Evolutionary conservation across 257 asterid species (phyloP), one percentile per base, ranked within the genome.

Genomic region (Penstemon newberryi): DNA sequence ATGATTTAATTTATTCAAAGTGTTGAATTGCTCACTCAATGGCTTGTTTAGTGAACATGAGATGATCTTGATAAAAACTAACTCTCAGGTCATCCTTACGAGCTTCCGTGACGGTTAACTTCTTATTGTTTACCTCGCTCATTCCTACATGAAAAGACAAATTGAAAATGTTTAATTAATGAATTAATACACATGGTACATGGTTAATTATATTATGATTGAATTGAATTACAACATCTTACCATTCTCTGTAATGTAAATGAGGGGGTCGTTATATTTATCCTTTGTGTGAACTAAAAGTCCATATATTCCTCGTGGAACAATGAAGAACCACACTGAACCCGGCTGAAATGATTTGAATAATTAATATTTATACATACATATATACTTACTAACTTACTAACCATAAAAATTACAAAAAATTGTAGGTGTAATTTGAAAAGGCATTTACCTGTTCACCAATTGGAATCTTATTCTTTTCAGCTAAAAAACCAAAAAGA

Each of bases 181-280:
- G 1, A 19, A 19, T 19, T 19, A 19, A 19, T 15, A 52, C 5
- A 2, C 1, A 52, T 1, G 57, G 25, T 7, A 6, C 25, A 52
- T 10, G 3, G 0, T 52, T 52, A 15, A 4, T 52, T 10, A 7
- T n/a, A 52, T 5, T 2, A 52, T 11, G 15, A 3, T 18, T 52
- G 57, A 52, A n/a, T 6, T 3, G 0, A 0, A 25, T 25, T 25
- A 25, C 1, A 25, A 25, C 33, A 52, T 18, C 12, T 4, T 65
- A 78, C 83, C 80, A 13, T 75, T 79, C 50, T 79, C 83, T 0
- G 83, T 75, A 13, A 79, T 58, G 54, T 79, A 74, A 43, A 83
- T 77, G 6, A 57, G 4, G 4, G 87, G 83, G 52, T 65, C 56
- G 0, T 69, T 65, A 53, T 75, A 82, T 41, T 54, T 76, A 0